Base-by-base conservation (phyloP, 2,329 filamentous ascomycete species). In the Trichoderma sp. region DNA sequence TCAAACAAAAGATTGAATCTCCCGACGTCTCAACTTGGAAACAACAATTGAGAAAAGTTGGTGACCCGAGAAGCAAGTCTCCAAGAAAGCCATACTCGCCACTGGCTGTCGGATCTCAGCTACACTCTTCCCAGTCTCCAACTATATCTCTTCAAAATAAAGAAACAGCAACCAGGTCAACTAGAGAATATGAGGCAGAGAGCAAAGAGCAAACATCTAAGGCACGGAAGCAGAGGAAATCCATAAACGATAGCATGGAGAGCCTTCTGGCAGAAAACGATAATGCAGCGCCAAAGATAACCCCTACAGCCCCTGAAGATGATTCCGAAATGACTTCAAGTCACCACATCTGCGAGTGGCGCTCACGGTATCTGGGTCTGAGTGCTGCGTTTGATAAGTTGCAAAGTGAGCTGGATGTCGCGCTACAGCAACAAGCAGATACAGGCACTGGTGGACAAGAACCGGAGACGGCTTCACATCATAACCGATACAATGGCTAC, bases 401-500 rank as follows among this genome's bases (percentile, higher is more conserved):
- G 31, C 68, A 69, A 33, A 29, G 21, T 21, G 65, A 68, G 24
- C 27, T 70, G 7, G 66, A 63, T 29, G 14, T n/a, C 27, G 49
- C 65, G 8, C 16, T 66, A n/a, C 53, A 66, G 27, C 53, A 66
- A n/a, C 63, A 66, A 52, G 40, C 37, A 21, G 37, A 11, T 14
- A n/a, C 49, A 29, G n/a, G 8, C 33, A 11, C 14, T 24, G 27
- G 19, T 10, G 29, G 33, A 49, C 27, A 40, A 21, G 55, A 35
- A 37, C 10, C 8, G 33, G 49, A 19, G 11, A 40, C 29, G 29
- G 24, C 40, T 19, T 62, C 63, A 3, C 40, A 60, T 1, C 68
- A 70, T 14, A 40, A 70, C n/a, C 66, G 65, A 13, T 72, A 68
- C 43, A 78, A 78, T 19, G 79, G 83, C 29, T 71, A 83, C 57